Conservation (phyloP, 768 basidiomycete genomes). For the Termitomyces sp. region DNA sequence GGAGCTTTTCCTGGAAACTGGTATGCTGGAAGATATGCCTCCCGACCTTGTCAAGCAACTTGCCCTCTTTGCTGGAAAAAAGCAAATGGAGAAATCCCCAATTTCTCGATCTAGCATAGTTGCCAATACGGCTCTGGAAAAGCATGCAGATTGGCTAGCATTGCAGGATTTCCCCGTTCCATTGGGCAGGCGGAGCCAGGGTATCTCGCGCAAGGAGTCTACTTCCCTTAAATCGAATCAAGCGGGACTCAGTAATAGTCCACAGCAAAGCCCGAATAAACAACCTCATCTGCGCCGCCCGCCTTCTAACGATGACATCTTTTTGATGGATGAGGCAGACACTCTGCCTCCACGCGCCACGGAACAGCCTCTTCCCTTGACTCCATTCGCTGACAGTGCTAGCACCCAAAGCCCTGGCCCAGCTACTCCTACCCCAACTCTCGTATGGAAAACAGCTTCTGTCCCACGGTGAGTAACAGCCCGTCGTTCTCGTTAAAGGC, state of each 20-base stretch:
- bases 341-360: slow-evolving; percentile 19
- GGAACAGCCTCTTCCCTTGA: slow-evolving; percentile 11
- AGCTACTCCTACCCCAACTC: slow-evolving; percentile 15
- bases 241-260: slow-evolving; percentile 18
- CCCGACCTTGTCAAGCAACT: slow-evolving; percentile 63
- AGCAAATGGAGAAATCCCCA: slow-evolving; percentile 65
- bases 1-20: slow-evolving; percentile 80
- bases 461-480: slow-evolving; percentile 42
- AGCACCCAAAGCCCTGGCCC: neutral
- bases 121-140: slow-evolving; percentile 49
- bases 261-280: slow-evolving; percentile 17
- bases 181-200: slow-evolving; percentile 31
- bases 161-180: slow-evolving; percentile 62
- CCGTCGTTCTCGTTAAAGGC: neutral
- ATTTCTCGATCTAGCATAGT: slow-evolving; percentile 55
- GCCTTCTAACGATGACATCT: slow-evolving; percentile 62
- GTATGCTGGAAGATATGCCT: slow-evolving; percentile 74
- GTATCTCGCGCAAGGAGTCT: slow-evolving; percentile 16
- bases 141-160: slow-evolving; percentile 67
- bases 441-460: slow-evolving; percentile 46
- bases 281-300: slow-evolving; percentile 21
- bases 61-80: slow-evolving; percentile 44
- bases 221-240: slow-evolving; percentile 11
- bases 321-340: slow-evolving; percentile 72
- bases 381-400: slow-evolving; percentile 3